Evolutionary conservation across 768 basidiomycete species (phyloP).

Genomic region (Mycena belliarum): DNA sequence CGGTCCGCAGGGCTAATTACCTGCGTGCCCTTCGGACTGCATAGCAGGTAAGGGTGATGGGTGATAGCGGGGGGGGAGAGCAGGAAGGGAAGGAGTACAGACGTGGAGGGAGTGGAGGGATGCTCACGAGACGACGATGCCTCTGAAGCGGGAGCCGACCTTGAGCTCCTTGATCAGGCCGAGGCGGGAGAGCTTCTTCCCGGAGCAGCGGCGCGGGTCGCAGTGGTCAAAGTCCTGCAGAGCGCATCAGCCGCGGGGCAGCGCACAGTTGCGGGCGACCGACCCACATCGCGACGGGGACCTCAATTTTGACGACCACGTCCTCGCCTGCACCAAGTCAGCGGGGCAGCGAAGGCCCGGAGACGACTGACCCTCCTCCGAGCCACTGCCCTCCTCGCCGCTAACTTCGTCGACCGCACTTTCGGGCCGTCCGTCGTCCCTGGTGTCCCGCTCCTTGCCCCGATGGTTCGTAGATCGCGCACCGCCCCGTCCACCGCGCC

Average conservation of each 20-base stretch:
- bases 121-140: conserved; percentile 90
- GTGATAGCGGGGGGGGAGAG: conserved; percentile 1
- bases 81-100: conserved; percentile 2
- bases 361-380: conserved; percentile 21
- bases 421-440: conserved; percentile 50
- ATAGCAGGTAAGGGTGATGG: too few species aligned
- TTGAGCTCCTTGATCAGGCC: conserved; percentile 83
- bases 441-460: conserved; percentile 23
- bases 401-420: conserved; percentile 55
- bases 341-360: background rate
- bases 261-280: conserved; percentile 31
- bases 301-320: conserved; percentile 40
- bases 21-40: conserved; percentile 82
- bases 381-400: conserved; percentile 34
- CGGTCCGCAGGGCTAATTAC: conserved; percentile 82
- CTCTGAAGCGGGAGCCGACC: conserved; percentile 85
- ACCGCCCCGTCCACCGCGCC: conserved; percentile 35
- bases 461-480: conserved; percentile 7
- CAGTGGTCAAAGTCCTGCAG: conserved; percentile 94
- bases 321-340: conserved; percentile 22
- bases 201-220: conserved; percentile 79
- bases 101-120: background rate
- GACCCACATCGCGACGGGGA: conserved; percentile 97
- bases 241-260: background rate
- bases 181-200: conserved; percentile 87